Evolutionary conservation across 805 yeast genomes (phyloP), one percentile per base, ranked within the genome.

Genomic region (Candida patagonica): DNA sequence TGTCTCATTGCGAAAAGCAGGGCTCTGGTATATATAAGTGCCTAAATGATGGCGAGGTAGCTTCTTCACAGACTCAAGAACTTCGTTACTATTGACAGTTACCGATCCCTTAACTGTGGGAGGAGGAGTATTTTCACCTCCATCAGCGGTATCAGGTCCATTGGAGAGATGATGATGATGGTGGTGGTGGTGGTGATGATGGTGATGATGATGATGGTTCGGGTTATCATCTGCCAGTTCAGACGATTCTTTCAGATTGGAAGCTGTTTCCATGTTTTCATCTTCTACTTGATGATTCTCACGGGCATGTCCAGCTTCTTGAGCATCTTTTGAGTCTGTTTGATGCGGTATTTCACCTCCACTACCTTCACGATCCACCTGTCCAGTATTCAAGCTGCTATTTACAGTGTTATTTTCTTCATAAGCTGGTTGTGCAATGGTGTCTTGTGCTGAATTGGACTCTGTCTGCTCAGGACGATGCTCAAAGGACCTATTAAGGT

Each of bases 31-130:
- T 0, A 78, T 55, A 3, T 79, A 56, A 1, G 74, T 63, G 0
- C 84, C 84, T 7, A 80, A 57, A 43, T 67, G 60, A 26, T 56
- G 59, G 30, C 76, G 56, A 23, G 70, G 68, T 47, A 73, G 71
- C 13, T 24, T 12, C 40, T 59, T 47, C 1, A 71, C 71, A 20
- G 56, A 55, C 12, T 55, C 57, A 0, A 71, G 42, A 1, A 67
- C 76, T 26, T 64, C 67, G 9, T 50, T 42, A 44, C 64, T 70
- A 40, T 62, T 53, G 2, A 74, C 63, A 0, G 49, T 52, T 1
- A 62, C 41, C 19, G 45, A 44, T 12, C 54, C 50, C 35, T 48
- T 50, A 3, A 41, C 41, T 21, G 61, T 55, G 19, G 50, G 31
- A 8, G 50, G 47, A 13, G 33, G 30, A 15, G 17, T 8, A 6